These are phyloP conservation scores for Ogataea paradorogensis DNA, from an alignment of 805 yeast genomes.

Conservation along the genomic window DNA sequence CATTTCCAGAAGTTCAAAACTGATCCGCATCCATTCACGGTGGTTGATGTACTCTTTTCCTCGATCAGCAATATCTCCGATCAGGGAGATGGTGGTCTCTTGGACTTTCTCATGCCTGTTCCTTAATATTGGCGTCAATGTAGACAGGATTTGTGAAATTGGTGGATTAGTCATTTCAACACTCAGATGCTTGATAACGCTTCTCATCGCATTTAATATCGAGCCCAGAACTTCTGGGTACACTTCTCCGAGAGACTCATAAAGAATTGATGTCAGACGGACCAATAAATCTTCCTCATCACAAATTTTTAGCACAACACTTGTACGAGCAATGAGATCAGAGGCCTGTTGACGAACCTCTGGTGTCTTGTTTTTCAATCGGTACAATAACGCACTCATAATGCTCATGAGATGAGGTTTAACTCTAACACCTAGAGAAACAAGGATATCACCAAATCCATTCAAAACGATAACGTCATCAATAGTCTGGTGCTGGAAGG, in stretches of 20 bases:
- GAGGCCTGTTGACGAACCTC: conserved; percentile 82
- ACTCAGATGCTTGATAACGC: conserved; percentile 60
- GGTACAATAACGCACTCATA: conserved; percentile 65
- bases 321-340: conserved; percentile 63
- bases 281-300: conserved; percentile 59
- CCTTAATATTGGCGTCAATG: conserved; percentile 85
- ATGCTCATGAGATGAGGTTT: conserved; percentile 72
- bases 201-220: conserved; percentile 64
- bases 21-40: conserved; percentile 95
- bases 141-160: conserved; percentile 74
- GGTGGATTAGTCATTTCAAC: conserved; percentile 72
- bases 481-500: conserved; percentile 73
- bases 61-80: conserved; percentile 77
- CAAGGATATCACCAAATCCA: conserved; percentile 63
- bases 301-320: conserved; percentile 65
- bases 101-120: conserved; percentile 91
- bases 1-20: conserved; percentile 87
- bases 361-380: conserved; percentile 68
- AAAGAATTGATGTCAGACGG: conserved; percentile 71
- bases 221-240: conserved; percentile 93
- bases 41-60: conserved; percentile 84
- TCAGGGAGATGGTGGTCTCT: conserved; percentile 70
- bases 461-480: conserved; percentile 53
- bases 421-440: conserved; percentile 59
- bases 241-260: conserved; percentile 91